Percentiles rank a stretch among this genome's conserved stretches.
phyloP scores from a whole-genome alignment of 129 eudicot genomes.

The Dittrichia graveolens region DNA sequence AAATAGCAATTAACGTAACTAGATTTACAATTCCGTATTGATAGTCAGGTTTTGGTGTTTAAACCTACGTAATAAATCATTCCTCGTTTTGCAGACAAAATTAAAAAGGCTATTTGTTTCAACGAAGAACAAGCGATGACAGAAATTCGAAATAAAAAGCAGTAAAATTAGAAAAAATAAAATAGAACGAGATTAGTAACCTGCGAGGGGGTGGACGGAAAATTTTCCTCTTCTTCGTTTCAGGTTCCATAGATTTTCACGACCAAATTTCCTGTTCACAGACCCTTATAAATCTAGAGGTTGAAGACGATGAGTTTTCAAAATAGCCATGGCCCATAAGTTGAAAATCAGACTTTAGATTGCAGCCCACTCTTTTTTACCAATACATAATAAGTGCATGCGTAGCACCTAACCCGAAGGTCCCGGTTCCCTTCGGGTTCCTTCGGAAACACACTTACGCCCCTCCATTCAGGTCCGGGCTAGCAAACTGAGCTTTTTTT shows the following conservation, averaged over 20 bases:
- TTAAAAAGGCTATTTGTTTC: not conserved
- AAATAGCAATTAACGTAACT: conserved; percentile 2
- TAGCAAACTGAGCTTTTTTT: no score
- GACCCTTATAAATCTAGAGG: conserved; percentile 22
- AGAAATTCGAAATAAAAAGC: not conserved
- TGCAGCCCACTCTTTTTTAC: no score
- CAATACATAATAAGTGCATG: no score
- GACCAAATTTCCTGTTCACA: not conserved
- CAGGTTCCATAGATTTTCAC: conserved; percentile 30
- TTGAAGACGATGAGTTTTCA: not conserved
- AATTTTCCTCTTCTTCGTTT: conserved; percentile 37
- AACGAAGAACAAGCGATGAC: conserved; percentile 9
- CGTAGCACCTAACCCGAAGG: no score
- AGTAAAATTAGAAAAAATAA: not conserved
- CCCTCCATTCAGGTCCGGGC: no score
- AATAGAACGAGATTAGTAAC: conserved; percentile 14
- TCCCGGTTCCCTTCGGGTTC: no score
- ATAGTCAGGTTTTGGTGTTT: conserved; percentile 9
- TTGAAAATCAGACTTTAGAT: no score
- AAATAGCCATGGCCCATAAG: no score
- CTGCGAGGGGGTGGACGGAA: conserved; percentile 47
- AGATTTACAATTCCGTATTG: not conserved
- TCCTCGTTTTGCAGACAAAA: not conserved
- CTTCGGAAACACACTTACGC: no score
- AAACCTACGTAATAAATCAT: no score